These are phyloP conservation scores for Acephala macrosclerotiorum DNA, from an alignment of 2,329 filamentous ascomycete species.

Conservation along the genomic window DNA sequence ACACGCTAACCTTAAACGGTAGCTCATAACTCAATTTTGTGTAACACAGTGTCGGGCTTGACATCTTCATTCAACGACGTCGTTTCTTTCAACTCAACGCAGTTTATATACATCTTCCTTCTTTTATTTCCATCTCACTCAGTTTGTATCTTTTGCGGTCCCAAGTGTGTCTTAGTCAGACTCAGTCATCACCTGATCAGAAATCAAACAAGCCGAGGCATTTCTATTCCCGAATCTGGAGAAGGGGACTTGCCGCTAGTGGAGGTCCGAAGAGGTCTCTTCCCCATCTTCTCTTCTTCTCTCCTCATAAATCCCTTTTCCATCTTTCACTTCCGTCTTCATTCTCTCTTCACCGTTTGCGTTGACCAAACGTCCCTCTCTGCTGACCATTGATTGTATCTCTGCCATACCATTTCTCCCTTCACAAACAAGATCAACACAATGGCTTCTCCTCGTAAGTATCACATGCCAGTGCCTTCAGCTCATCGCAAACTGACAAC, in stretches of 20 bases:
- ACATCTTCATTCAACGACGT: not conserved
- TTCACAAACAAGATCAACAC: constrained; percentile 38
- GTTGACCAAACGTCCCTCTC: not conserved
- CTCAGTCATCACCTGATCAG: constrained; percentile 8
- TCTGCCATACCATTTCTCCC: constrained; percentile 18
- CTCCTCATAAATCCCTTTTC: constrained; percentile 21
- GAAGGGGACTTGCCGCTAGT: not conserved
- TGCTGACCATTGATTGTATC: constrained; percentile 15
- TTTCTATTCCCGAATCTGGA: constrained; percentile 38
- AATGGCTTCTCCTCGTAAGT: constrained; percentile 85
- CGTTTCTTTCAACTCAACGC: not conserved
- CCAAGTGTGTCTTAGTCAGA: not conserved
- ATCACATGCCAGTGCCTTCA: constrained; percentile 36
- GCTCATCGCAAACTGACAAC: constrained; percentile 36
- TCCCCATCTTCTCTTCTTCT: constrained; percentile 18
- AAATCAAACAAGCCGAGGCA: constrained; percentile 38
- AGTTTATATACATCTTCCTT: not conserved
- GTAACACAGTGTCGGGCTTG: not conserved
- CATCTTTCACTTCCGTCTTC: not conserved
- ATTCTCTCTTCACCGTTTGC: not conserved
- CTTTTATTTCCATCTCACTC: not conserved
- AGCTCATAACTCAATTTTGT: not conserved
- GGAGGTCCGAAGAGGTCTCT: constrained; percentile 13
- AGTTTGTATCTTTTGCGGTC: not conserved
- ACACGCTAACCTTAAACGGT: not conserved